phyloP scores from a whole-genome alignment of 352 stramenopile genomes.

The Blastocystis sp. region DNA sequence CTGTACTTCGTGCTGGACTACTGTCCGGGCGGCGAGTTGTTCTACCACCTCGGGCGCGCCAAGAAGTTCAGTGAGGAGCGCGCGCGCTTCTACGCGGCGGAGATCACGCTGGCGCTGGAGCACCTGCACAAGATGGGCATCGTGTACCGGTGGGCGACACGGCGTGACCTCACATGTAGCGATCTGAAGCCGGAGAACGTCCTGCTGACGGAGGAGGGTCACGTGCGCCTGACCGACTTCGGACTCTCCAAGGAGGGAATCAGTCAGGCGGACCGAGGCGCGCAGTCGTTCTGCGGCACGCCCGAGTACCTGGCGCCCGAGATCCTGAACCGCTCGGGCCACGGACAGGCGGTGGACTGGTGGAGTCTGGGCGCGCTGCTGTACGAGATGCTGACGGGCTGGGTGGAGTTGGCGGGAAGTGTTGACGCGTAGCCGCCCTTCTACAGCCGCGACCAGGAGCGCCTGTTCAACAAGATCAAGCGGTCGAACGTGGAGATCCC shows the following conservation, averaged over 20 bases:
- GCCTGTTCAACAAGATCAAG: constrained; percentile 96
- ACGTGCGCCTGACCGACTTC: constrained; percentile 98
- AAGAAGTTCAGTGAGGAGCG: constrained; percentile 90
- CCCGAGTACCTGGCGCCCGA: constrained; percentile 98
- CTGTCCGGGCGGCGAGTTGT: constrained; percentile 92
- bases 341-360: constrained; percentile 96
- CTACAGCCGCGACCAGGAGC: constrained; percentile 91
- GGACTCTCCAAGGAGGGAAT: constrained; percentile 95
- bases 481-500: constrained; percentile 91
- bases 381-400: constrained; percentile 91
- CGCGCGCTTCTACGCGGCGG: constrained; percentile 93
- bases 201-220: constrained; percentile 90
- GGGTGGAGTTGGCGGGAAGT: not conserved
- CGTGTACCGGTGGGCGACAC: constrained; percentile 71
- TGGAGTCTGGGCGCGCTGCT: constrained; percentile 89
- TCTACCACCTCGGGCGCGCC: constrained; percentile 88
- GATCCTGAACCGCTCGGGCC: constrained; percentile 93
- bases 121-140: constrained; percentile 84
- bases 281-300: constrained; percentile 95
- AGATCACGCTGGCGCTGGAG: constrained; percentile 94
- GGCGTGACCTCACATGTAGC: constrained; percentile 90
- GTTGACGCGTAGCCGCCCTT: constrained; percentile 82
- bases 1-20: constrained; percentile 98
- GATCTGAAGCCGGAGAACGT: constrained; percentile 98
- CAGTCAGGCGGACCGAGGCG: constrained; percentile 88